These are phyloP conservation scores for Chlamydomonas reinhardtii DNA, from an alignment of 163 green algal species.

Conservation along the genomic window DNA sequence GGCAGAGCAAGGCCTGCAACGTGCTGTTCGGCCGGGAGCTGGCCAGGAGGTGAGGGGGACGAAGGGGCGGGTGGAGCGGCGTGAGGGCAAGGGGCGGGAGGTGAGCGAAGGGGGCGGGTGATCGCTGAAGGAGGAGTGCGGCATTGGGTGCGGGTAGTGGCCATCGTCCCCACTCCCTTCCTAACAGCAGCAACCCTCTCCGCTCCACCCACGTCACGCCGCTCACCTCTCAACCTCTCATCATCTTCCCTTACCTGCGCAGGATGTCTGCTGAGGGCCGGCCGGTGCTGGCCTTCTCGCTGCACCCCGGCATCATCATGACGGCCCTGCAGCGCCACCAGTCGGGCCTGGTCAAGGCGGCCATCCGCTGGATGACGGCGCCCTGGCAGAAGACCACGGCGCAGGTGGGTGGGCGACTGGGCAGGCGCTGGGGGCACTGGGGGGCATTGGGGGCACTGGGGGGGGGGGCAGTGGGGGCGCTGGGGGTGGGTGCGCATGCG, in stretches of 20 bases:
- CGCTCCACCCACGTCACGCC: too few species aligned
- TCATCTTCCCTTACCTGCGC: too few species aligned
- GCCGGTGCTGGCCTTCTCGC: neutral
- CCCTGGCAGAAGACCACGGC: neutral
- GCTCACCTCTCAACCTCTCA: too few species aligned
- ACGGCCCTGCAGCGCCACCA: slow-evolving; percentile 5
- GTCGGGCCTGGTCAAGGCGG: neutral
- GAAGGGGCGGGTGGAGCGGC: neutral
- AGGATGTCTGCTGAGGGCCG: neutral
- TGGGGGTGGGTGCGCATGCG: too few species aligned
- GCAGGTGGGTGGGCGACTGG: neutral
- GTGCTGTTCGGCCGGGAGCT: slow-evolving; percentile 89
- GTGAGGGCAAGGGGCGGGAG: too few species aligned
- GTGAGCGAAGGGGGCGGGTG: too few species aligned
- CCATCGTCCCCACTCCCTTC: too few species aligned
- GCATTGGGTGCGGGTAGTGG: too few species aligned
- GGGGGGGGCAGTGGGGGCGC: neutral
- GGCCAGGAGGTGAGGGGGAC: slow-evolving; percentile 21
- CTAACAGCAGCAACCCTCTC: too few species aligned
- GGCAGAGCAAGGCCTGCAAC: slow-evolving; percentile 90
- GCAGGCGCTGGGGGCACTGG: neutral
- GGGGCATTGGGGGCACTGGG: neutral
- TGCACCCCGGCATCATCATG: slow-evolving; percentile 35
- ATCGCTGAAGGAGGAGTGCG: too few species aligned
- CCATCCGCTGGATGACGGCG: neutral